Evolutionary conservation across 495 filamentous ascomycete species (phyloP), one percentile per base, ranked within the genome.

Genomic region (Penicillium salamii): DNA sequence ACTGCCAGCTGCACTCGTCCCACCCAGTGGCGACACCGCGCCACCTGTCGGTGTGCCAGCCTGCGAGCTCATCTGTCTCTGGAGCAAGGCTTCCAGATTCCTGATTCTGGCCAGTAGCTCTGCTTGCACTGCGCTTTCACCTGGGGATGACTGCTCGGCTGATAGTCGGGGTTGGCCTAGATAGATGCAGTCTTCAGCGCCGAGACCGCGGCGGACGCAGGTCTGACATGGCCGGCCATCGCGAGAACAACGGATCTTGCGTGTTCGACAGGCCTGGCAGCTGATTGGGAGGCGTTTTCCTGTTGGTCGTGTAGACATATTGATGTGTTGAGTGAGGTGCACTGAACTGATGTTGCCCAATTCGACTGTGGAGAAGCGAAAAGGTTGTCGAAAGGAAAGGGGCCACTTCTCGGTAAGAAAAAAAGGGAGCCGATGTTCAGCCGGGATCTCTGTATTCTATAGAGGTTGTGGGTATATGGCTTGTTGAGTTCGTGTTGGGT

Each of bases 201-300:
- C 66, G 6, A 73, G 54, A 7, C 70, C 70, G 12, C 70, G 62
- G 7, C 68, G 64, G 3, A 71, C 63, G 53, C 70, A 73, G 1
- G 70, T 73, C 34, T 71, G 66, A 26, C 70, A 73, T 15, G 70
- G 70, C 12, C 70, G 61, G 14, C 66, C 66, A 50, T 73, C 70
- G 9, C 70, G 68, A 21, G 68, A 70, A 41, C 70, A 73, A 18
- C 68, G 59, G 21, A 73, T 71, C 42, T 73, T 73, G 42, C 70
- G 54, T 5, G 54, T 67, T 49, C 70, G 66, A 45, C 70, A 73
- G 24, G 70, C 68, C 38, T 73, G 68, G 20, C 70, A 73, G 49
- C 70, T 73, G 26, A 71, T 73, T 11, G 70, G 70, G 14, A 73
- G 54, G 13, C 70, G 63, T 50, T 70, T 73, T 21, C 68, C 64